A percentile compares a stretch with the other conserved stretches of the same genome.
Evolutionary conservation across 306 rosid species (phyloP).

Genomic region (Lathyrus tuberosus): DNA sequence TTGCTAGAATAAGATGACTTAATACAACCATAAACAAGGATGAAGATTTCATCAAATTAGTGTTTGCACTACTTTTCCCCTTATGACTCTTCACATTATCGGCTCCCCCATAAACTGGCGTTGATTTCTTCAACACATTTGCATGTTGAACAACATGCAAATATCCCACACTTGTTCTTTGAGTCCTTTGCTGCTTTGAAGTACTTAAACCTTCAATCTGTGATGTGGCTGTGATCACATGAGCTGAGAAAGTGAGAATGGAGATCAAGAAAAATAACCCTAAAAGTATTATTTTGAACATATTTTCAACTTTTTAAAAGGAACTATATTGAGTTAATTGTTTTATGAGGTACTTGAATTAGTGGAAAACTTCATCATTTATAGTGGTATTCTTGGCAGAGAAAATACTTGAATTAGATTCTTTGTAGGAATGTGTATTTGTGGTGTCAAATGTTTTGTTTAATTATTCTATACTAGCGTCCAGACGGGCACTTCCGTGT

Average conservation of each 20-base stretch:
- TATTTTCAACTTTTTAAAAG: constrained; percentile 27
- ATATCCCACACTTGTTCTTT: constrained; percentile 31
- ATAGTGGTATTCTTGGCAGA: no score
- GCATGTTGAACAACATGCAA: constrained; percentile 35
- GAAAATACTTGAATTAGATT: no score
- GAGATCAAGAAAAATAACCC: constrained; percentile 44
- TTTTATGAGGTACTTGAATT: not conserved
- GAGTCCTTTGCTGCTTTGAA: constrained; percentile 34
- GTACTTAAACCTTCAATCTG: constrained; percentile 24
- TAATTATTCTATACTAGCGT: not conserved
- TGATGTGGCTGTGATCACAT: constrained; percentile 31
- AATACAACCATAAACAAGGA: constrained; percentile 39
- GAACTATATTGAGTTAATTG: constrained; percentile 11
- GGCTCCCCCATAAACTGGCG: constrained; percentile 48
- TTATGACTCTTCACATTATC: constrained; percentile 40
- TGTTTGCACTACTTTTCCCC: constrained; percentile 2
- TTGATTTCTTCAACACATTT: constrained; percentile 30
- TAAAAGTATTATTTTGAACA: constrained; percentile 32
- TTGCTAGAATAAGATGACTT: constrained; percentile 33
- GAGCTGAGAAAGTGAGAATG: constrained; percentile 38
- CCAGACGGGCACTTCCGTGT: no score
- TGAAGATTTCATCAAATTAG: no score
- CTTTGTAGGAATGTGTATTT: not conserved
- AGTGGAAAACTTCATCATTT: no score
- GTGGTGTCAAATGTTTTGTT: not conserved